Base-by-base conservation (phyloP, 345 rosid species). In the Pistacia vera region DNA sequence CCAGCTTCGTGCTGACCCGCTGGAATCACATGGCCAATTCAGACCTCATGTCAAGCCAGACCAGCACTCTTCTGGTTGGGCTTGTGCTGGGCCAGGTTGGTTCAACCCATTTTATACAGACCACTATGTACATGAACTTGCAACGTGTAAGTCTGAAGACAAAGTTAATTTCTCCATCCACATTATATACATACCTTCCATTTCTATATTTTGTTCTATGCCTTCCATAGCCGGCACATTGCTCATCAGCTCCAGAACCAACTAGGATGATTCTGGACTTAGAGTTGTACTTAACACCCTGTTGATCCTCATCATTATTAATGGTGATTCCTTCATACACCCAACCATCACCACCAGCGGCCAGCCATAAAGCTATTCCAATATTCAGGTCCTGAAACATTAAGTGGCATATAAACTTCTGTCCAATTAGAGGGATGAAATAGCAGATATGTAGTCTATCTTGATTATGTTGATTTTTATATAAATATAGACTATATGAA, bases 191-290 rank as follows among this genome's bases (percentile, higher is more conserved):
- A 70, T 82, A 95, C 99, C 99, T 87, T 70, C 89, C 93, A 71
- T 88, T 71, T 86, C 88, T 82, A 73, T 87, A 95, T 72, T 92
- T 93, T 46, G 99, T 95, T 85, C 77, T 92, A 77, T 95, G 98
- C 73, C 98, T 85, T 74, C 98, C 97, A 77, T 95, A 95, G 79
- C 99, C 99, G 75, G 99, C 99, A 86, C 99, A 95, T 77, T 93
- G 98, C 81, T 95, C 97, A 82, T 95, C 99, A 36, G 99, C 99
- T 63, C 99, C 99, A 61, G 97, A 88, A 56, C 99, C 99, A 63
- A 93, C 93, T 54, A 95, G 89, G 67, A 95, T 83, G 41, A 93
- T 86, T 78, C 89, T 93, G 63, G 98, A 92, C 48, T 75, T 58
- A 55, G 97, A 93, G 49, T 84, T 86, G 81, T 92, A 93, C 51